These are phyloP conservation scores for Chlorencoelia australis DNA, from an alignment of 2,329 filamentous ascomycete species.

Conservation along the genomic window DNA sequence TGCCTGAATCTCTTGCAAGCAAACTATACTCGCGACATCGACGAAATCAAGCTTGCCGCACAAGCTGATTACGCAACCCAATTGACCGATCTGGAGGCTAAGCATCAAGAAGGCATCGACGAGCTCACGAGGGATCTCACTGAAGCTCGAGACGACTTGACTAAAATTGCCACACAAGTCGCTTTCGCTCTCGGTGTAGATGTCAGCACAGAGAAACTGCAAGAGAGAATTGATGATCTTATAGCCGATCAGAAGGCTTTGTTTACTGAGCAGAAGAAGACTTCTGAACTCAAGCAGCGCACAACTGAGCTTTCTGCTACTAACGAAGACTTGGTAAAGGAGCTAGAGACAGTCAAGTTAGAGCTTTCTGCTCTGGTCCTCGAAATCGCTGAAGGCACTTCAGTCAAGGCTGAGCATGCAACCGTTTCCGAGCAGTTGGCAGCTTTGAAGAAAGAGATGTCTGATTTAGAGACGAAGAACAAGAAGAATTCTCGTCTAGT, in stretches of 20 bases:
- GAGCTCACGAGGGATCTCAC: slow-evolving; percentile 52
- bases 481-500: slow-evolving; percentile 87
- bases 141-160: slow-evolving; percentile 56
- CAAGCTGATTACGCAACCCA: slow-evolving; percentile 48
- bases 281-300: slow-evolving; percentile 45
- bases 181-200: slow-evolving; percentile 50
- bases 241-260: slow-evolving; percentile 51
- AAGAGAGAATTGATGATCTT: slow-evolving; percentile 49
- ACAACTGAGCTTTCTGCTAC: slow-evolving; percentile 45
- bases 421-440: slow-evolving; percentile 46
- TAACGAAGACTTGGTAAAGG: slow-evolving; percentile 48
- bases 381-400: slow-evolving; percentile 34
- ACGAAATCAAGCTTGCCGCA: slow-evolving; percentile 37
- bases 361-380: slow-evolving; percentile 44
- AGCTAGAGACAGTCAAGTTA: slow-evolving; percentile 51
- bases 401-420: slow-evolving; percentile 33
- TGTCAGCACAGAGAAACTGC: slow-evolving; percentile 57
- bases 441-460: slow-evolving; percentile 56
- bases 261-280: slow-evolving; percentile 46
- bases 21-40: slow-evolving; percentile 41
- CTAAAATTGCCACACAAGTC: slow-evolving; percentile 54
- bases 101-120: slow-evolving; percentile 47
- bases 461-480: slow-evolving; percentile 56
- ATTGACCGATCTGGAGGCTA: slow-evolving; percentile 46
- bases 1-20: slow-evolving; percentile 39